These are phyloP conservation scores for Fusarium pseudonygamai DNA, from an alignment of 2,329 filamentous ascomycete genomes.

Conservation along the genomic window DNA sequence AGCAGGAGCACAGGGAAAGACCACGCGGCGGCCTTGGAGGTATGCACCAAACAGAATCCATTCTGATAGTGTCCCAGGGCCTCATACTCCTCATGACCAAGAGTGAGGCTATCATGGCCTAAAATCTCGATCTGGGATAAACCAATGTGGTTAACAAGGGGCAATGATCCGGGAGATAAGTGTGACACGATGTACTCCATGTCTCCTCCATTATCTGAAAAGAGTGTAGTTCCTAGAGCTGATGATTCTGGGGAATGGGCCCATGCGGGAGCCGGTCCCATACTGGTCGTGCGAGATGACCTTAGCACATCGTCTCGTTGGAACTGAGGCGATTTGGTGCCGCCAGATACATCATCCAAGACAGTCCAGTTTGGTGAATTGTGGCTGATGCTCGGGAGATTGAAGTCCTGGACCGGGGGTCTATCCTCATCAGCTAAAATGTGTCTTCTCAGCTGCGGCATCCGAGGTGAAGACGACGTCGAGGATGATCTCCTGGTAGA, in stretches of 20 bases:
- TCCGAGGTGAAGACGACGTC: background rate
- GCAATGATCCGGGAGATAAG: background rate
- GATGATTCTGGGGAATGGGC: background rate
- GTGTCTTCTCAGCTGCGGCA: background rate
- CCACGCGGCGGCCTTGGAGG: background rate
- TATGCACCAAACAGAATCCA: background rate
- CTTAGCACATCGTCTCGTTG: too few relatives aligned
- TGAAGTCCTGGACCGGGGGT: background rate
- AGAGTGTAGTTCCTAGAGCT: background rate
- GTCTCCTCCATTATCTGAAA: background rate
- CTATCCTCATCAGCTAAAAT: fast-evolving
- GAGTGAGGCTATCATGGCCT: background rate
- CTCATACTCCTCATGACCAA: background rate
- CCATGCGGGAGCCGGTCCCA: background rate
- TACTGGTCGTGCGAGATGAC: background rate
- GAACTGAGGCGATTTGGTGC: background rate
- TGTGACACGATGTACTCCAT: background rate
- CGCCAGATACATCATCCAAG: background rate
- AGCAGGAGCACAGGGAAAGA: background rate
- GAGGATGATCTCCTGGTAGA: background rate
- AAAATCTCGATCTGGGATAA: background rate
- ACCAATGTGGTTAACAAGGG: background rate
- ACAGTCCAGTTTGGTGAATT: background rate
- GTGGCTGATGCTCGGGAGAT: background rate
- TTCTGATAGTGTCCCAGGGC: background rate